Base-by-base conservation (phyloP, 768 basidiomycete species). In the Amanita pseudoporphyria region DNA sequence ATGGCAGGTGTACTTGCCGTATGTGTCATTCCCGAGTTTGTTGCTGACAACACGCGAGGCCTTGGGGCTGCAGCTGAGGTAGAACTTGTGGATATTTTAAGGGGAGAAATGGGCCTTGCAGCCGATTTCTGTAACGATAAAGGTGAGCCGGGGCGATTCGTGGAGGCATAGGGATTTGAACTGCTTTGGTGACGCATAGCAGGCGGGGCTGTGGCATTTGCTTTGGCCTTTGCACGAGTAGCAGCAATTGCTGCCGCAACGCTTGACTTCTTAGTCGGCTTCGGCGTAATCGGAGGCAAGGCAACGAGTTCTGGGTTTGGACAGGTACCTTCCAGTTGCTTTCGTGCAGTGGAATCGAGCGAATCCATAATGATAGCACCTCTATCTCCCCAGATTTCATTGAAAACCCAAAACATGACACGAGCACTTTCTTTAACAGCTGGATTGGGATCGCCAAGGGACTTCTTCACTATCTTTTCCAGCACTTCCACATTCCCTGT, bases 231-330 rank as follows among this genome's bases (percentile, higher is more conserved):
- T 13, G 85, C 88, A 19, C 91, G 77, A 61, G 87, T 93, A 18
- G 92, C 90, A 35, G 92, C 92, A 57, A 94, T 87, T 19, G 88
- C 81, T 7, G 91, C 87, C 35, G 87, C 84, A 49, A 93, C 71
- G 51, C 87, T 89, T 39, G 78, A 79, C 64, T 92, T 92, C 68
- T 91, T 92, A 47, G 64, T 63, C 47, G 63, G 66, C 45, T 77
- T 78, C 13, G 84, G 78, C 6, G 77, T 77, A 2, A 71, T 63
- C 2, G 76, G 72, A 26, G 74, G 67, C 21, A 71, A 57, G 21
- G 69, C 59, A 21, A 66, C 67, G 16, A 71, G 56, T 35, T 70
- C 68, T 4, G 78, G 77, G 57, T 78, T 70, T 1, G 91, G 89
- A 56, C 90, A 89, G 2, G 70, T 79, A 66, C 86, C 94, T 61